Base-by-base conservation (phyloP, 257 asterid species). In the Oldenlandia corymbosa region DNA sequence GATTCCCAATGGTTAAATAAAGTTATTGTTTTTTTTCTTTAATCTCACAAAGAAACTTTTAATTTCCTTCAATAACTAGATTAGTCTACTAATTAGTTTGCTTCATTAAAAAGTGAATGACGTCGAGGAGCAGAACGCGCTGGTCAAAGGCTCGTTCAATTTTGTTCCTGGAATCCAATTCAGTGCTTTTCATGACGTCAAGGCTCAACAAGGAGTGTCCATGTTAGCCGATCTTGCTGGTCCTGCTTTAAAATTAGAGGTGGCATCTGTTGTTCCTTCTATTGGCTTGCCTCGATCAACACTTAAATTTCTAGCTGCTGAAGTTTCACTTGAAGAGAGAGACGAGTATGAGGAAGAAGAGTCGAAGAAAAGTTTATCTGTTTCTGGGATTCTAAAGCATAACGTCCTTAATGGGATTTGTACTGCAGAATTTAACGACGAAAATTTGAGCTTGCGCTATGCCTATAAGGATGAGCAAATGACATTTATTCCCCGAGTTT, bases 391-490 rank as follows among this genome's bases (percentile, higher is more conserved):
- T 21, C 59, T 89, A 26, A 87, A 74, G 75, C 81, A 76, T 49
- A 78, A 78, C 62, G 39, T 81, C 66, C 68, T 87, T 57, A 72
- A 82, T 71, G 99, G 97, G 73, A 68, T 85, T 49, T 79, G 94
- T 72, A 83, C 85, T 72, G 97, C 99, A 43, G 84, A 69, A 43
- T 89, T 75, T 79, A 78, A n/a, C 11, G 96, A 89, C 32, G 99
- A 87, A 46, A 75, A 57, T 75, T 67, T 87, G 88, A 69, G 73
- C 75, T 76, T 92, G 51, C 66, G 91, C 73, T 92, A 92, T 60
- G 81, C 84, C 59, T 92, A 68, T 71, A 92, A 92, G 98, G 98
- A 91, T 75, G 93, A 82, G 88, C 91, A 92, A 83, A 47, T 92
- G 88, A 58, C 95, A 17, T 80, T 92, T 75, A 71, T 87, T 78